Conservation (phyloP, 2,329 filamentous ascomycete species). For the Geosmithia flava region DNA sequence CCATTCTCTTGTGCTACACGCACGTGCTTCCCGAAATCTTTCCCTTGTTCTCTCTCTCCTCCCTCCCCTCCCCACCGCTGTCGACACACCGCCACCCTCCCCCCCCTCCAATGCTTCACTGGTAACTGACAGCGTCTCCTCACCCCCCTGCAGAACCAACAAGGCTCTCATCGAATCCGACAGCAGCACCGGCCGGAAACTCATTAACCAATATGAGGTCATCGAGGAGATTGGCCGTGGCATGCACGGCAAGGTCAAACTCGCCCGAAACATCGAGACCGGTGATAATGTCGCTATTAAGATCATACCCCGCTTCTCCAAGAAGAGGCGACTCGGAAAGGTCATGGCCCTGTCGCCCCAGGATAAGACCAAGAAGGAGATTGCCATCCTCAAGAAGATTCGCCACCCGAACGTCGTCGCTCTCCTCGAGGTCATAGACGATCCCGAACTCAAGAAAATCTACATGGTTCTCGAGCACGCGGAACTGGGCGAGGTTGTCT, state of each 20-base stretch:
- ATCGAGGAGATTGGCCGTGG: constrained; percentile 92
- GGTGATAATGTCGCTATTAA: constrained; percentile 87
- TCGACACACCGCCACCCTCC: not conserved
- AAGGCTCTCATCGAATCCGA: constrained; percentile 87
- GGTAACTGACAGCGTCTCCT: not conserved
- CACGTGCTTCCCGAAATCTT: too few species aligned
- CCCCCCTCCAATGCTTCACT: not conserved
- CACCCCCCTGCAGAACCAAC: constrained; percentile 50
- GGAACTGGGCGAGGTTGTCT: constrained; percentile 84
- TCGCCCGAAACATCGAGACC: constrained; percentile 69
- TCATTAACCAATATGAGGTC: constrained; percentile 96
- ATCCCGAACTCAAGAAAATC: constrained; percentile 91
- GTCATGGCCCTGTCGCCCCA: constrained; percentile 53
- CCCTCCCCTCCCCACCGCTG: too few species aligned
- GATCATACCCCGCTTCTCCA: constrained; percentile 93
- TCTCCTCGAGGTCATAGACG: constrained; percentile 92
- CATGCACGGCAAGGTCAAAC: constrained; percentile 95
- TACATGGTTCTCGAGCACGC: constrained; percentile 97
- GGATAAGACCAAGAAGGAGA: constrained; percentile 86
- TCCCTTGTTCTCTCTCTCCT: too few species aligned
- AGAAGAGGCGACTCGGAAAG: constrained; percentile 81
- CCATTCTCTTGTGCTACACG: not conserved
- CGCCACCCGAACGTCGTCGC: constrained; percentile 95
- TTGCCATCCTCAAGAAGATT: constrained; percentile 96
- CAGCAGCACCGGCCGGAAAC: constrained; percentile 77